Conservation (phyloP, 768 basidiomycete genomes). For the Paxillus ammoniavirescens region DNA sequence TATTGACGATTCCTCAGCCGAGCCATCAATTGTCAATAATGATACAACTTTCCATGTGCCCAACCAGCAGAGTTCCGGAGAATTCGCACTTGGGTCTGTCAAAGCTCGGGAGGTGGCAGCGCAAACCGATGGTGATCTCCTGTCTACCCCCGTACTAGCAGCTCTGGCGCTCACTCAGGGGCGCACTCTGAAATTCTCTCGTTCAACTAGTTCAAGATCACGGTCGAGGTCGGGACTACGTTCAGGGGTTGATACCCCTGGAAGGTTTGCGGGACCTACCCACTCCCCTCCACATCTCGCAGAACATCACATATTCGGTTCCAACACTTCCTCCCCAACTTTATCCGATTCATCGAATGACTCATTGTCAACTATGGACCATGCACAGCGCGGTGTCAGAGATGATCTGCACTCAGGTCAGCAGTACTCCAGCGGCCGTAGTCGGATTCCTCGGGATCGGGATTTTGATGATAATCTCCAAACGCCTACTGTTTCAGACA, state of each 20-base stretch:
- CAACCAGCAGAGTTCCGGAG: slow-evolving; percentile 13
- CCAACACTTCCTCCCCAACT: slow-evolving; percentile 31
- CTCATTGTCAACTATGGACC: slow-evolving; percentile 33
- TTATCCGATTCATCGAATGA: slow-evolving; percentile 41
- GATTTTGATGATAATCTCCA: slow-evolving; percentile 57
- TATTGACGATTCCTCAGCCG: slow-evolving; percentile 85
- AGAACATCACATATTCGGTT: slow-evolving; percentile 31
- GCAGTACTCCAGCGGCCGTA: slow-evolving; percentile 42
- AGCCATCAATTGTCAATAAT: slow-evolving; percentile 32
- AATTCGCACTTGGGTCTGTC: slow-evolving; percentile 19
- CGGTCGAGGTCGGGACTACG: slow-evolving; percentile 36
- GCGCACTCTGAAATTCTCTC: slow-evolving; percentile 27
- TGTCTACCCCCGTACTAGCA: slow-evolving; percentile 27
- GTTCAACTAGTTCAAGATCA: slow-evolving; percentile 31
- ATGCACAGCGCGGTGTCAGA: slow-evolving; percentile 45
- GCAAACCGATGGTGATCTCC: slow-evolving; percentile 28
- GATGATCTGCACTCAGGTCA: slow-evolving; percentile 49
- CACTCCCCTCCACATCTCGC: slow-evolving; percentile 44
- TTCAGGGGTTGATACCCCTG: slow-evolving; percentile 66
- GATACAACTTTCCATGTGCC: slow-evolving; percentile 1
- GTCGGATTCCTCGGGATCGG: slow-evolving; percentile 59
- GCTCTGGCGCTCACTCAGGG: slow-evolving; percentile 33
- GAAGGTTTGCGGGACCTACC: slow-evolving; percentile 51
- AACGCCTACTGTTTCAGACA: slow-evolving; percentile 58
- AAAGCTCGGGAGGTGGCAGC: slow-evolving; percentile 29